phyloP scores from a whole-genome alignment of 805 yeast species.

The Saccharomyces mikatae region DNA sequence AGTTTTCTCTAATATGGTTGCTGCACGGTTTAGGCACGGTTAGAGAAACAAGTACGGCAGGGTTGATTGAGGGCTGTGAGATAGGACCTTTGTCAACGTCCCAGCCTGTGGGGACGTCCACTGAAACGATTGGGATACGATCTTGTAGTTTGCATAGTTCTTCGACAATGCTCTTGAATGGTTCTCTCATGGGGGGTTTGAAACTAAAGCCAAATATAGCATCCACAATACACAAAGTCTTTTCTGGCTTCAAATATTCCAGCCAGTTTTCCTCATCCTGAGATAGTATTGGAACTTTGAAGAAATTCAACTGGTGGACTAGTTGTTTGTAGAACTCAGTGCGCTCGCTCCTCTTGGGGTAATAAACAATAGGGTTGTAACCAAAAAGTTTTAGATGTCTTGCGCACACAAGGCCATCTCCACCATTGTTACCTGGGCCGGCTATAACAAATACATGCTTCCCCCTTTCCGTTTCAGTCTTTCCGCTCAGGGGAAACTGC shows the following conservation, averaged over 20 bases:
- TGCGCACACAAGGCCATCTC: constrained; percentile 95
- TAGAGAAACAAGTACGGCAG: constrained; percentile 65
- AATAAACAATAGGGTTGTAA: constrained; percentile 65
- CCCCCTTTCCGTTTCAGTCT: constrained; percentile 24
- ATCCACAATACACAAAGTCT: constrained; percentile 55
- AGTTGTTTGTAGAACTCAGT: constrained; percentile 50
- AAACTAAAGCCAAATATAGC: constrained; percentile 91
- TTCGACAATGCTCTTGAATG: constrained; percentile 49
- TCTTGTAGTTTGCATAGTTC: constrained; percentile 31
- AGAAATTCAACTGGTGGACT: constrained; percentile 55
- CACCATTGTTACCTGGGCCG: constrained; percentile 96
- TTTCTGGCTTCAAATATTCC: constrained; percentile 23
- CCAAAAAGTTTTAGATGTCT: constrained; percentile 80
- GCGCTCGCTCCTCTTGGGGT: constrained; percentile 61
- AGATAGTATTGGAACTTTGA: constrained; percentile 52
- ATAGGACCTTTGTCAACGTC: constrained; percentile 84
- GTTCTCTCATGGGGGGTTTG: constrained; percentile 76
- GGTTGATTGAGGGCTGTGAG: constrained; percentile 39
- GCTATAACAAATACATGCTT: constrained; percentile 59
- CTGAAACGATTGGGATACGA: constrained; percentile 57
- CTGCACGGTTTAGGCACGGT: constrained; percentile 95
- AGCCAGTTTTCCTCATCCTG: constrained; percentile 29
- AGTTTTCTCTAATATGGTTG: constrained; percentile 36
- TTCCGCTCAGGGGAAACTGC: constrained; percentile 42
- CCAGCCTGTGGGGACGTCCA: constrained; percentile 97